These are phyloP conservation scores for Plectranthus barbatus DNA, from an alignment of 257 asterid species.

Conservation along the genomic window DNA sequence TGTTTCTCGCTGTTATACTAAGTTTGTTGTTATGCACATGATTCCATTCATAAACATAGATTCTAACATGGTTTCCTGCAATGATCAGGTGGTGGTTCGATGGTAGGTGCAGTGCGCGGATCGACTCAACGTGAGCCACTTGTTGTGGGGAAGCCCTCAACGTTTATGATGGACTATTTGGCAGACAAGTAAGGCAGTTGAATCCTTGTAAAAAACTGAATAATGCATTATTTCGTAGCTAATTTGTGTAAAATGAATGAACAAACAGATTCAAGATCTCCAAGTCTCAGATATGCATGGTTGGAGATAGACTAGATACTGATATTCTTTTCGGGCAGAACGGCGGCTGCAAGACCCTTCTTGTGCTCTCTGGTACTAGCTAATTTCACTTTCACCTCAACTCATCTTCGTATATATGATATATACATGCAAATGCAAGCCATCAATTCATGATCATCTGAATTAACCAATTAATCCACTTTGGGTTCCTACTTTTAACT, in stretches of 20 bases:
- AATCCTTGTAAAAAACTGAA: no score
- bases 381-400: no score
- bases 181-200: conserved; percentile 79
- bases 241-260: no score
- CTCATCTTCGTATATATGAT: no score
- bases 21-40: no score
- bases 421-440: no score
- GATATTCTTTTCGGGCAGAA: conserved; percentile 94
- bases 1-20: no score
- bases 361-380: conserved; percentile 92
- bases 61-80: conserved; percentile 7
- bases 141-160: conserved; percentile 95
- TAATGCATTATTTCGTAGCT: no score
- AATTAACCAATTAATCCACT: no score
- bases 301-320: conserved; percentile 89
- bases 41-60: no score
- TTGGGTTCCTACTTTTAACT: no score
- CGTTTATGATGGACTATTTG: conserved; percentile 96
- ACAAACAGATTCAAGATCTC: conserved; percentile 67
- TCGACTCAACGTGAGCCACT: conserved; percentile 85
- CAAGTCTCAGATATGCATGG: conserved; percentile 97
- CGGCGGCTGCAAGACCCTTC: conserved; percentile 96
- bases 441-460: no score
- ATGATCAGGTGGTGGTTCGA: conserved; percentile 90
- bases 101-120: conserved; percentile 87